These are phyloP conservation scores for Apostasia ramifera DNA, from an alignment of 106 monocot genomes.

Conservation along the genomic window DNA sequence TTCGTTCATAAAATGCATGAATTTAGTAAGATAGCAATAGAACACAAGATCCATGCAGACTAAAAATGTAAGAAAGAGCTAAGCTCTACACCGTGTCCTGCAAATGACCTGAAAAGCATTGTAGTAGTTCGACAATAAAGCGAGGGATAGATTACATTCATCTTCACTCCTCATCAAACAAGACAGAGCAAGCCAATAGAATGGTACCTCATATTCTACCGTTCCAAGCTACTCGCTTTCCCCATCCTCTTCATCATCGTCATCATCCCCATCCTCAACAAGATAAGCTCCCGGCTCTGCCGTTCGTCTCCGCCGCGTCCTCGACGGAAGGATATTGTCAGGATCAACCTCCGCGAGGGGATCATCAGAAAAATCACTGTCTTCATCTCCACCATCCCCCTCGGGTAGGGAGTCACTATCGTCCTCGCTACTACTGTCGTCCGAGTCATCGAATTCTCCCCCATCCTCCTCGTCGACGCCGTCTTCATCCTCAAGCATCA, in stretches of 20 bases:
- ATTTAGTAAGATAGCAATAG: too few relatives aligned
- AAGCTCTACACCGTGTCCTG: too few relatives aligned
- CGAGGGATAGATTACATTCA: not conserved
- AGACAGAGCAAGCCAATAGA: not conserved
- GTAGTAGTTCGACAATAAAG: too few relatives aligned
- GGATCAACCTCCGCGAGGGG: slow-evolving; percentile 62
- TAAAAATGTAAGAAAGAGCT: too few relatives aligned
- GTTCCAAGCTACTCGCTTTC: not conserved
- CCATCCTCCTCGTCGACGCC: slow-evolving; percentile 4
- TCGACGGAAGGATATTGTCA: slow-evolving; percentile 53
- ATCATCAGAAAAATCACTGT: slow-evolving; percentile 35
- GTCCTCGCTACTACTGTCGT: slow-evolving; percentile 7
- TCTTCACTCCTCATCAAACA: not conserved
- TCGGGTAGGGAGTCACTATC: slow-evolving; percentile 1
- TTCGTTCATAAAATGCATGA: too few relatives aligned
- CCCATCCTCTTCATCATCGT: slow-evolving; percentile 15
- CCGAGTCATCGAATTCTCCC: slow-evolving; percentile 7
- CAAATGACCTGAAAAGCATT: too few relatives aligned
- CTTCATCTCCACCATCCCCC: slow-evolving; percentile 12
- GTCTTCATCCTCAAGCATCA: slow-evolving; percentile 16
- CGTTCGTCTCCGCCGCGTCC: slow-evolving; percentile 37
- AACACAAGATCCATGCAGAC: too few relatives aligned
- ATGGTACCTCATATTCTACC: not conserved
- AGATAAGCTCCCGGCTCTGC: slow-evolving; percentile 39
- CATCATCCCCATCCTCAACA: slow-evolving; percentile 22